These are phyloP conservation scores for Cynanchum wilfordii DNA, from an alignment of 257 asterid genomes.

Conservation along the genomic window DNA sequence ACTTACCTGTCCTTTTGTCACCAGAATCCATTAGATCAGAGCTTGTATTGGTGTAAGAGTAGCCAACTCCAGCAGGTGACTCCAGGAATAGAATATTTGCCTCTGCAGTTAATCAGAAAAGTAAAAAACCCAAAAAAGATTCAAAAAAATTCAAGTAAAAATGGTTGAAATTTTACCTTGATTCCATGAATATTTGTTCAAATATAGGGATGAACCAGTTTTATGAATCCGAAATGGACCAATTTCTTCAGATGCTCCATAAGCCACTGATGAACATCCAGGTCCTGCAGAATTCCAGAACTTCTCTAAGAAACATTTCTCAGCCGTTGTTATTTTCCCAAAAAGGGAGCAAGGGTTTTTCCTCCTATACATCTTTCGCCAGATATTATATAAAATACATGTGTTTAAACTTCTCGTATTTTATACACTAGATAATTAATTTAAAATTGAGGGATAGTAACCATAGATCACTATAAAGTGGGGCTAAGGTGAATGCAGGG, in stretches of 20 bases:
- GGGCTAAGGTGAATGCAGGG: too few relatives aligned
- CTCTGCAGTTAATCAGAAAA: constrained; percentile 27
- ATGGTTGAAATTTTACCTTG: constrained; percentile 34
- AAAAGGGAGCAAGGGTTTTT: too few relatives aligned
- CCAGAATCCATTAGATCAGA: constrained; percentile 61
- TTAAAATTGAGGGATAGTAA: too few relatives aligned
- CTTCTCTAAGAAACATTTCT: too few relatives aligned
- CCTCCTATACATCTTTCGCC: not conserved
- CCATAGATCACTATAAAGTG: too few relatives aligned
- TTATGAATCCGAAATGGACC: constrained; percentile 76
- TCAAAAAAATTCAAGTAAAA: not conserved
- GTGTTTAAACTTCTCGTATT: too few relatives aligned
- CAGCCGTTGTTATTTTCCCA: too few relatives aligned
- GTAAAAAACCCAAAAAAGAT: not conserved
- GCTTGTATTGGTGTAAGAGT: constrained; percentile 72
- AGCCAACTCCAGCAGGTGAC: constrained; percentile 93
- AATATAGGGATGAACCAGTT: constrained; percentile 54
- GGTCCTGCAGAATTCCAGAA: constrained; percentile 53
- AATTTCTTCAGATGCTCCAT: constrained; percentile 88
- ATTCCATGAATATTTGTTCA: constrained; percentile 74
- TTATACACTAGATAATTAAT: too few relatives aligned
- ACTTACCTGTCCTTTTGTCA: constrained; percentile 64
- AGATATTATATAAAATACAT: too few relatives aligned
- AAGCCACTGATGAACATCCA: constrained; percentile 87
- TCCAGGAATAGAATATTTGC: constrained; percentile 78